Percentiles rank a stretch among this genome's conserved stretches.
These are phyloP conservation scores for Straminergon stramineum DNA, from an alignment of 225 moss, liverwort and hornwort species.

Conservation along the genomic window DNA sequence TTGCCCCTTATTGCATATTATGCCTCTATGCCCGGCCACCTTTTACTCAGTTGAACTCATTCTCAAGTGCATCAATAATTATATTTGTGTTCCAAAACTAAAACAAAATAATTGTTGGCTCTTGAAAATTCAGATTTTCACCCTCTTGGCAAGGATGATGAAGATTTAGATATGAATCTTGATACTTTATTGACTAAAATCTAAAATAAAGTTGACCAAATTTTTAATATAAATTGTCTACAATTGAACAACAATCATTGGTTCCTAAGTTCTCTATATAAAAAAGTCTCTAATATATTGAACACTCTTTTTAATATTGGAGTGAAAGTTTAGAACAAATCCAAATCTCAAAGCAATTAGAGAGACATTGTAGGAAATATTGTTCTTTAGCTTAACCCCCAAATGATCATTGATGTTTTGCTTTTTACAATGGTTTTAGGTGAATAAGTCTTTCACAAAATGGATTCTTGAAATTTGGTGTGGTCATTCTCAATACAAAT, in stretches of 20 bases:
- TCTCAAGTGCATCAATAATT: neutral
- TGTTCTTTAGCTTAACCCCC: neutral
- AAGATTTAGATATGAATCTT: neutral
- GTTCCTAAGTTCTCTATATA: neutral
- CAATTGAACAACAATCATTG: neutral
- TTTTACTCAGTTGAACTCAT: neutral
- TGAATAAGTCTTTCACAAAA: no score
- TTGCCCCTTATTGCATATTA: neutral
- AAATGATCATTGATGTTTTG: no score
- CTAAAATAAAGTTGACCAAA: neutral
- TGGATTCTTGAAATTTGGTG: no score
- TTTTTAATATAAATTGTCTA: neutral
- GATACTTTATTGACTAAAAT: neutral
- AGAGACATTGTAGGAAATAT: neutral
- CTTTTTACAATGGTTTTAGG: no score
- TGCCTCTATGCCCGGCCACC: neutral
- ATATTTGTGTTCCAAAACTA: neutral
- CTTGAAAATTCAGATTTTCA: neutral
- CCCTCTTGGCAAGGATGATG: neutral
- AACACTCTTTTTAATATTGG: neutral
- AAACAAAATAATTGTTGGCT: neutral
- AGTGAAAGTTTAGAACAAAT: neutral
- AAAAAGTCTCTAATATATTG: neutral
- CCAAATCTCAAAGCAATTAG: neutral
- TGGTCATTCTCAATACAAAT: no score